Conservation (phyloP, 2,329 filamentous ascomycete genomes). For the Bipolaris victoriae region DNA sequence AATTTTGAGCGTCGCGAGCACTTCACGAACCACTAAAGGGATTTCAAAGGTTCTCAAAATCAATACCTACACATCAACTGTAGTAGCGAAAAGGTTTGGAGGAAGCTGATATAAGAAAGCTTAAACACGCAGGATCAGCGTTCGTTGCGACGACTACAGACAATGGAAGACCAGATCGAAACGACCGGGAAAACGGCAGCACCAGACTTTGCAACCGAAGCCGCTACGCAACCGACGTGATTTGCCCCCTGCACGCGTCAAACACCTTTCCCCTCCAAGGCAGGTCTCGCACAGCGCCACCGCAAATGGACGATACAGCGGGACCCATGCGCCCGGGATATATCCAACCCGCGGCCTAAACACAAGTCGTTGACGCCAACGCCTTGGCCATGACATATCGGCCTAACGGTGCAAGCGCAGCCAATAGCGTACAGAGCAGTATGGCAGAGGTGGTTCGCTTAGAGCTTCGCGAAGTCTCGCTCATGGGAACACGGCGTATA, state of each 20-base stretch:
- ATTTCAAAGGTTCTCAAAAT: not conserved
- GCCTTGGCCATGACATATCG: constrained; percentile 7
- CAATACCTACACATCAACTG: not conserved
- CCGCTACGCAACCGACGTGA: constrained; percentile 4
- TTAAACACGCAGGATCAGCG: not conserved
- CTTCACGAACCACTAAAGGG: not conserved
- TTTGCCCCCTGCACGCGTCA: not conserved
- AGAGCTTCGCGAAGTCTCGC: constrained; percentile 15
- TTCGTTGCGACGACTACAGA: not conserved
- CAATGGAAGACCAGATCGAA: not conserved
- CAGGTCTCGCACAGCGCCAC: constrained; percentile 5
- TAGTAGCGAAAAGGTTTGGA: not conserved
- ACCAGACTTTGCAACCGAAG: constrained; percentile 1
- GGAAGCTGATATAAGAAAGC: not conserved
- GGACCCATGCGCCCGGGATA: constrained; percentile 6
- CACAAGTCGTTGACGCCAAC: constrained; percentile 10
- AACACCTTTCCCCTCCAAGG: not conserved
- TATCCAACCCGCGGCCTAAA: not conserved
- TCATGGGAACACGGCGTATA: constrained; percentile 20
- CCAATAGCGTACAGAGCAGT: constrained; percentile 9
- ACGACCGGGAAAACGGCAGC: constrained; percentile 6
- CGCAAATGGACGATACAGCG: constrained; percentile 7
- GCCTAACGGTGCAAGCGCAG: constrained; percentile 10
- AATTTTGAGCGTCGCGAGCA: too few relatives aligned
- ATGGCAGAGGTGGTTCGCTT: constrained; percentile 19